Conservation (phyloP, 257 asterid genomes). For the Pogostemon cablin region DNA sequence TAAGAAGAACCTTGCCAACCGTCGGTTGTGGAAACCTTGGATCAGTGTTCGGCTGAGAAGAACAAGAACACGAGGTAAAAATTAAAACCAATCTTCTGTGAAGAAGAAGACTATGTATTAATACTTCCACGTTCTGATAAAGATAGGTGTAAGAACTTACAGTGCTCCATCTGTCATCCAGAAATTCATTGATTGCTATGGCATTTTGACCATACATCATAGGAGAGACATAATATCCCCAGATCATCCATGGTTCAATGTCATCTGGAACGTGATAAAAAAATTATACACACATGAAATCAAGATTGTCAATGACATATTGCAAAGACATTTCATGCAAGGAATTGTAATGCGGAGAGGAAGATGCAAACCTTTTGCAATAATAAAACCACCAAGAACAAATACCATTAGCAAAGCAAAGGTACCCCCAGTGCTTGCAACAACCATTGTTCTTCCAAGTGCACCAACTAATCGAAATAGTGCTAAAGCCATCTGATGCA, state of each 20-base stretch:
- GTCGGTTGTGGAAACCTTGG: slow-evolving; percentile 60
- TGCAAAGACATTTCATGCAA: neutral
- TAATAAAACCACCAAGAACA: slow-evolving; percentile 89
- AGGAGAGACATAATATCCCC: slow-evolving; percentile 84
- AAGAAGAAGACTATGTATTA: neutral
- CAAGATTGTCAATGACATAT: neutral
- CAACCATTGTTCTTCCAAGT: slow-evolving; percentile 82
- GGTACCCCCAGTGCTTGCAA: slow-evolving; percentile 80
- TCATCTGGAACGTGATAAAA: slow-evolving; percentile 54
- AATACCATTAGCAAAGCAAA: slow-evolving; percentile 84
- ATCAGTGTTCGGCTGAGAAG: slow-evolving; percentile 62
- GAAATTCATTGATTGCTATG: slow-evolving; percentile 77
- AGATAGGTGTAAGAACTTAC: slow-evolving; percentile 47
- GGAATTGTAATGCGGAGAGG: slow-evolving; percentile 9
- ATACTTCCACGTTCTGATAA: neutral
- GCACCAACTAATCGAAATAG: slow-evolving; percentile 81
- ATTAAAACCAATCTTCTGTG: neutral
- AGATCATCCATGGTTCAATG: slow-evolving; percentile 77
- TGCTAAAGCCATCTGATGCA: slow-evolving; percentile 95
- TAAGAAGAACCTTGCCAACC: slow-evolving; percentile 90
- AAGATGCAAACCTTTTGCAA: slow-evolving; percentile 68
- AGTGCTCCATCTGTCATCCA: slow-evolving; percentile 81
- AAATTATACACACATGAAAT: neutral
- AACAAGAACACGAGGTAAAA: slow-evolving; percentile 23
- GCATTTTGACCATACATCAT: slow-evolving; percentile 93